Conservation (phyloP, 306 rosid genomes). For the Vigna angularis region DNA sequence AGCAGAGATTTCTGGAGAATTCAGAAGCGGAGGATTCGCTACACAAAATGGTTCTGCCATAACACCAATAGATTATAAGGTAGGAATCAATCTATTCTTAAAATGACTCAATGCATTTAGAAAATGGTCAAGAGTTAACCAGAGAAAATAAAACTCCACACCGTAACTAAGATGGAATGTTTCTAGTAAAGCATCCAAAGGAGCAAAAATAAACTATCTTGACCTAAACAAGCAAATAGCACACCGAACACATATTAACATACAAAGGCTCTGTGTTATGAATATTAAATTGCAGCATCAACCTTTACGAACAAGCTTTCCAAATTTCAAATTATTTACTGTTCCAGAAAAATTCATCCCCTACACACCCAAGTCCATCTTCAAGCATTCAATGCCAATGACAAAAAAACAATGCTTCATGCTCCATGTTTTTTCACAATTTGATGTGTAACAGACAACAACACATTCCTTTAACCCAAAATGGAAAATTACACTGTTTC, state of each 20-base stretch:
- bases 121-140: conserved; percentile 3
- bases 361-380: conserved; percentile 25
- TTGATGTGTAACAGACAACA: conserved; percentile 1
- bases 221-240: conserved; percentile 27
- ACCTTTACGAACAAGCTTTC: conserved; percentile 20
- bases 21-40: conserved; percentile 54
- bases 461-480: conserved; percentile 7
- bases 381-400: conserved; percentile 19
- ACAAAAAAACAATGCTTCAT: conserved; percentile 8
- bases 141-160: conserved; percentile 15
- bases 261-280: conserved; percentile 13
- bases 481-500: conserved; percentile 16
- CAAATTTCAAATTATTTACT: conserved; percentile 12
- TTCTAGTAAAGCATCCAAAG: conserved; percentile 17
- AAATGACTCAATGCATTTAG: conserved; percentile 22
- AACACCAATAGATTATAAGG: conserved; percentile 48
- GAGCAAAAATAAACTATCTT: not conserved
- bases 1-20: conserved; percentile 64
- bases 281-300: conserved; percentile 26
- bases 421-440: not conserved
- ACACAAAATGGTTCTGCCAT: conserved; percentile 65
- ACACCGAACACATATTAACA: not conserved
- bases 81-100: conserved; percentile 40
- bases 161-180: conserved; percentile 24
- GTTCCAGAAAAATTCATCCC: conserved; percentile 24